These are phyloP conservation scores for Tuber borchii DNA, from an alignment of 495 filamentous ascomycete genomes.

Conservation along the genomic window DNA sequence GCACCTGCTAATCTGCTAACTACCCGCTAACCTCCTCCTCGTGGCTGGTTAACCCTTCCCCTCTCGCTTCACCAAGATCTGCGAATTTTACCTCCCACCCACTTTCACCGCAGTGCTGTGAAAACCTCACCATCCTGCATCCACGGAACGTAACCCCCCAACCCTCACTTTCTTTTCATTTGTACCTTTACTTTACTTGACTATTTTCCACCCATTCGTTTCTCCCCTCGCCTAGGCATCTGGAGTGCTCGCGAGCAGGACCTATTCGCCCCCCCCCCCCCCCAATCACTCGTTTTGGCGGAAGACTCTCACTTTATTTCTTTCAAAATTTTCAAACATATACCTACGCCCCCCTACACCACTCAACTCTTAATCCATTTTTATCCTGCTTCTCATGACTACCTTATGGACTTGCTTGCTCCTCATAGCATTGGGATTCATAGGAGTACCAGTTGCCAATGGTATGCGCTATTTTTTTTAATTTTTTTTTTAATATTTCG, in stretches of 20 bases:
- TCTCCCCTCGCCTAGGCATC: neutral
- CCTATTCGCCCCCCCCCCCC: neutral
- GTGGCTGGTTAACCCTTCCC: neutral
- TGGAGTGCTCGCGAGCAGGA: neutral
- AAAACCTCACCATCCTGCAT: neutral
- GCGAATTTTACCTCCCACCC: neutral
- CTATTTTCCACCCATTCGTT: neutral
- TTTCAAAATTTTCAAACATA: neutral
- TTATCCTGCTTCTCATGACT: neutral
- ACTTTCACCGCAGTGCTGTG: neutral
- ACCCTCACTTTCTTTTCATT: neutral
- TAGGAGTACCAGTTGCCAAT: neutral
- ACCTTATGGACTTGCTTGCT: neutral
- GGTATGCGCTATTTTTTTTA: conserved; percentile 20
- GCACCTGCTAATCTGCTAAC: neutral
- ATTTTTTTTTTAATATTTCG: conserved; percentile 17
- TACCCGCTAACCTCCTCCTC: neutral
- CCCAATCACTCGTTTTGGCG: neutral
- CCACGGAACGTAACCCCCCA: neutral
- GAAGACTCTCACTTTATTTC: neutral
- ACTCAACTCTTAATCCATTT: neutral
- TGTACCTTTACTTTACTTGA: neutral
- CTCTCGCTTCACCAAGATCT: neutral
- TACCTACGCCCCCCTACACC: neutral
- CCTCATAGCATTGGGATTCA: neutral